These are phyloP conservation scores for Boletellus emodensis DNA, from an alignment of 768 basidiomycete genomes.

Conservation along the genomic window DNA sequence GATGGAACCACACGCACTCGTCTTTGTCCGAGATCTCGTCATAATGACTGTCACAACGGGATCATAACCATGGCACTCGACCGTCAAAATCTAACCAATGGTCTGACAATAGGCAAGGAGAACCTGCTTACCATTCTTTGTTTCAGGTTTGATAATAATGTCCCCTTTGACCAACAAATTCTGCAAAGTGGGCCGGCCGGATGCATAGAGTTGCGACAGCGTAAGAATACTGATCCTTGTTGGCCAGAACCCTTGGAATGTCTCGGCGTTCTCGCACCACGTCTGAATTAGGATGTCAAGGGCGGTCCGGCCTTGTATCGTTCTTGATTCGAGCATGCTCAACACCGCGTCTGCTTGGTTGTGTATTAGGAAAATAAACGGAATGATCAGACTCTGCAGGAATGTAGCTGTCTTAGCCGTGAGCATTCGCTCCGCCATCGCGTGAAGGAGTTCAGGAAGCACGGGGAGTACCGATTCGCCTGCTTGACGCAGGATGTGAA, in stretches of 20 bases:
- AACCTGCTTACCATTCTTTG: slow-evolving; percentile 66
- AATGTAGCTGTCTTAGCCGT: slow-evolving; percentile 89
- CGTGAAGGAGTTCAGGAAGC: slow-evolving; percentile 80
- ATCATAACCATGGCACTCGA: slow-evolving; percentile 13
- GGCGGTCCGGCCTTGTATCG: slow-evolving; percentile 55
- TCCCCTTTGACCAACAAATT: slow-evolving; percentile 84
- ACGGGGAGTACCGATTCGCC: slow-evolving; percentile 79
- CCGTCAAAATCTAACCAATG: slow-evolving; percentile 11
- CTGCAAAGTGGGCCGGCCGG: slow-evolving; percentile 63
- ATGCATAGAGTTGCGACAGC: slow-evolving; percentile 66
- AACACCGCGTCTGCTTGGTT: slow-evolving; percentile 81
- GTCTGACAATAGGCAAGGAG: slow-evolving; percentile 6
- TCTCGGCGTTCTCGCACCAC: slow-evolving; percentile 94
- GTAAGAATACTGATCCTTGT: slow-evolving; percentile 82
- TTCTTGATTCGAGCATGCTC: slow-evolving; percentile 66
- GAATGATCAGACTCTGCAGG: slow-evolving; percentile 86
- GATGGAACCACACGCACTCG: slow-evolving; percentile 50
- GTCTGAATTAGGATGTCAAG: slow-evolving; percentile 87
- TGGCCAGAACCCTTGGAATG: slow-evolving; percentile 95
- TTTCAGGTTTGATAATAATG: slow-evolving; percentile 77
- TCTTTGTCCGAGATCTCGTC: slow-evolving; percentile 89
- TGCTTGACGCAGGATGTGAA: slow-evolving; percentile 83
- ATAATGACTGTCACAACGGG: slow-evolving; percentile 71
- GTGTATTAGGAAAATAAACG: slow-evolving; percentile 90
- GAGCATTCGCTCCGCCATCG: slow-evolving; percentile 76